A percentile compares a stretch with the other conserved stretches of the same genome.
phyloP scores from a whole-genome alignment of 1,139 yeast species.

The Candida smagusa region DNA sequence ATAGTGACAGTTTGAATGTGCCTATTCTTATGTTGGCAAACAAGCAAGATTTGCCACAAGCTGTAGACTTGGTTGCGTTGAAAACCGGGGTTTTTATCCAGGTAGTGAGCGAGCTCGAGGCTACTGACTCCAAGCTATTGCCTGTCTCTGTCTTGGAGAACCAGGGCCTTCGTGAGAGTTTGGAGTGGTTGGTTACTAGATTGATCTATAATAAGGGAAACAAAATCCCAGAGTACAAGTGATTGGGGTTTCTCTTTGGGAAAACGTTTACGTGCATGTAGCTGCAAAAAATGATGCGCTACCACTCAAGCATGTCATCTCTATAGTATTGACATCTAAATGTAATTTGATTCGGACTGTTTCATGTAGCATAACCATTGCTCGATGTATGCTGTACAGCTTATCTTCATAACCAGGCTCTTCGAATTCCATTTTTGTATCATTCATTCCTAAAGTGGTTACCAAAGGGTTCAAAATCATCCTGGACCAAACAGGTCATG shows the following conservation, averaged over 20 bases:
- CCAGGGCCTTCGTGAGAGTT: constrained; percentile 80
- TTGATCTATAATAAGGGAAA: constrained; percentile 71
- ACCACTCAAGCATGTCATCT: no score
- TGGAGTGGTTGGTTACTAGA: constrained; percentile 83
- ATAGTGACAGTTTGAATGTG: constrained; percentile 40
- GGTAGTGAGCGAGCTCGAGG: constrained; percentile 79
- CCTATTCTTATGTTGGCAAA: constrained; percentile 94
- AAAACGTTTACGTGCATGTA: no score
- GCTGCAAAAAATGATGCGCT: no score
- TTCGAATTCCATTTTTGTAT: no score
- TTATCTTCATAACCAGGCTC: no score
- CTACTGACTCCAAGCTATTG: constrained; percentile 83
- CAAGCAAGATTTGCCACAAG: constrained; percentile 80
- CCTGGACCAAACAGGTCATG: no score
- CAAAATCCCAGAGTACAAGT: constrained; percentile 63
- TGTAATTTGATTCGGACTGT: no score
- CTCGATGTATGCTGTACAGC: no score
- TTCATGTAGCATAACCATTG: no score
- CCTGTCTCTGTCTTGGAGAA: constrained; percentile 89
- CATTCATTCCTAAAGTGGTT: no score
- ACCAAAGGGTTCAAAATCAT: no score
- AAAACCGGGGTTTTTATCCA: constrained; percentile 77
- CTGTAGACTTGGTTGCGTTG: constrained; percentile 72
- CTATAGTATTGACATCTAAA: no score
- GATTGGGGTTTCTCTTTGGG: background rate